Evolutionary conservation across 495 filamentous ascomycete species (phyloP).

Genomic region (Copromyces sp.): DNA sequence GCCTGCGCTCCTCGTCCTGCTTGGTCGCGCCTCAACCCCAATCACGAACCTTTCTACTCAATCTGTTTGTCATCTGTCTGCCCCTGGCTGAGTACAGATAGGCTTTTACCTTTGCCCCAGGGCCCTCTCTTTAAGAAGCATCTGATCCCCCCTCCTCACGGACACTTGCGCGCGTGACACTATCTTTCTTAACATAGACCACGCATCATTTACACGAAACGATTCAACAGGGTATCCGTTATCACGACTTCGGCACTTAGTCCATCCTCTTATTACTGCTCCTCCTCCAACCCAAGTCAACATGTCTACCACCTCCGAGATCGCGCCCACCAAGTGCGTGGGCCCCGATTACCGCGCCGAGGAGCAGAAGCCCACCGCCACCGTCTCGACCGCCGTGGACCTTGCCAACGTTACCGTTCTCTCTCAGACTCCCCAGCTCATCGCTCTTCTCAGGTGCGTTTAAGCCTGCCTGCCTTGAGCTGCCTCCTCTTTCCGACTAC

Average conservation of each 20-base stretch:
- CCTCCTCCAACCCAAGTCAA: background rate
- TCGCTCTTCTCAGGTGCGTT: conserved; percentile 90
- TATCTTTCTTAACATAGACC: background rate
- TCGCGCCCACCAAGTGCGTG: conserved; percentile 58
- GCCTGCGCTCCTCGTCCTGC: background rate
- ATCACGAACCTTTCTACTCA: background rate
- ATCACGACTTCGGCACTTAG: background rate
- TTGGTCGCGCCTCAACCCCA: background rate
- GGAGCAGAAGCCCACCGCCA: conserved; percentile 76
- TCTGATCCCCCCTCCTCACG: background rate
- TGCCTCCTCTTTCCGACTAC: background rate
- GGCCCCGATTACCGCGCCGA: conserved; percentile 70
- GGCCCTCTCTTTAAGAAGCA: background rate
- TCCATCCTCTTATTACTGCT: background rate
- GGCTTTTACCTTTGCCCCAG: background rate
- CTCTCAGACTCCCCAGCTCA: conserved; percentile 90
- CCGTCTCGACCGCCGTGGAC: conserved; percentile 73
- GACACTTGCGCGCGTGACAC: background rate
- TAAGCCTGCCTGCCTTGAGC: conserved; percentile 7
- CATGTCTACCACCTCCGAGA: conserved; percentile 4
- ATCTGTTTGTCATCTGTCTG: background rate
- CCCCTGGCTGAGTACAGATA: background rate
- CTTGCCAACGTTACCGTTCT: conserved; percentile 84
- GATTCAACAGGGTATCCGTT: background rate
- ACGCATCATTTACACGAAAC: background rate